Evolutionary conservation across 306 rosid species (phyloP).

Genomic region (Castanospermum australe): DNA sequence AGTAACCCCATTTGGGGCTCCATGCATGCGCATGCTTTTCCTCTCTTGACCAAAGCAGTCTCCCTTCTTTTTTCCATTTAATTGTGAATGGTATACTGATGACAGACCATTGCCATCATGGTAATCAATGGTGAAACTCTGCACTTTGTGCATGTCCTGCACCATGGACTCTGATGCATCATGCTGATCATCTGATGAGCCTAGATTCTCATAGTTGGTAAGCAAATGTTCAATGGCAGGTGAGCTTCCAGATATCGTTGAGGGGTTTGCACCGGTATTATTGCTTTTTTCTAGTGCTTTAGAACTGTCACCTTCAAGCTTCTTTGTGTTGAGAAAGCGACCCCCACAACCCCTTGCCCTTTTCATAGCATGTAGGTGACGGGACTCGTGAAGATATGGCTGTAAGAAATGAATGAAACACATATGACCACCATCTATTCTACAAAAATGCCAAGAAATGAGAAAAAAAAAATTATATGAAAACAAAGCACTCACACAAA

Average conservation of each 20-base stretch:
- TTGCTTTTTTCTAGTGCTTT: slow-evolving; percentile 30
- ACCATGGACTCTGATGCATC: slow-evolving; percentile 30
- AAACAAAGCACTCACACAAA: neutral
- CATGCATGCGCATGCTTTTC: slow-evolving; percentile 45
- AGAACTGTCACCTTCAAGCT: slow-evolving; percentile 36
- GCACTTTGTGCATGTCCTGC: slow-evolving; percentile 32
- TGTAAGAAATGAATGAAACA: slow-evolving; percentile 34
- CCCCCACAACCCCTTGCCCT: slow-evolving; percentile 92
- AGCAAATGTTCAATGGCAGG: slow-evolving; percentile 18
- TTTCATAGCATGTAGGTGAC: slow-evolving; percentile 85
- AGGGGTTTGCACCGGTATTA: slow-evolving; percentile 28
- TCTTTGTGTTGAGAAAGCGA: slow-evolving; percentile 81
- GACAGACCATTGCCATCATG: slow-evolving; percentile 34
- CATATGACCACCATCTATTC: slow-evolving; percentile 5
- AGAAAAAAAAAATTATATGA: neutral
- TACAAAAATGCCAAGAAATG: neutral
- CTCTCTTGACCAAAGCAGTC: slow-evolving; percentile 46
- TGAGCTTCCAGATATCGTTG: slow-evolving; percentile 21
- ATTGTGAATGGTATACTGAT: slow-evolving; percentile 39
- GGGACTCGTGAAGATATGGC: slow-evolving; percentile 94
- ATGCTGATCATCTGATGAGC: slow-evolving; percentile 37
- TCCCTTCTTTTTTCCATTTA: slow-evolving; percentile 36
- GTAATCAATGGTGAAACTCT: slow-evolving; percentile 29
- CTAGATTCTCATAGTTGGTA: slow-evolving; percentile 32
- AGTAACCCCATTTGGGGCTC: slow-evolving; percentile 51